Base-by-base conservation (phyloP, 1,139 yeast species). In the Hansenula lynferdii region DNA sequence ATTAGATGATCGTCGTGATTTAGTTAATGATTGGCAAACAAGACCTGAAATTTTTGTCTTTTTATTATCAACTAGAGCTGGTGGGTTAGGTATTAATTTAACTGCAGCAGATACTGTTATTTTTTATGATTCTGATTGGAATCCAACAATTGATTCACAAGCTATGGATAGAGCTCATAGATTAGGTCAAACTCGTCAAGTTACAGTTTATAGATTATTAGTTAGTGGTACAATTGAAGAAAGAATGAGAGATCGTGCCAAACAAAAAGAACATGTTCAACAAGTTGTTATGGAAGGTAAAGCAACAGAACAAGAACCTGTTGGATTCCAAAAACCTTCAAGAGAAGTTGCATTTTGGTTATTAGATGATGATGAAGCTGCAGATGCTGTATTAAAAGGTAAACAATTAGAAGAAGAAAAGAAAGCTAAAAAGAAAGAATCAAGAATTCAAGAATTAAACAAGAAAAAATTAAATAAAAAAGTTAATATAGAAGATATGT, bases 131-230 rank as follows among this genome's bases (percentile, higher is more conserved):
- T 89, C 97, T 1, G 99, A 92, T 64, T 92, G 99, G 99, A 92
- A 92, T 58, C 99, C 99, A 31, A 94, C 98, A 1, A 92, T 92
- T 55, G 99, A 94, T 63, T 86, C 96, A 1, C 99, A 92, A 64
- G 98, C 98, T 24, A 94, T 92, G 97, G 99, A 92, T 61, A 80
- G 99, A 61, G 98, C 98, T 0, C 99, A 92, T 67, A 80, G 99
- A 65, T 72, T 94, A 58, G 99, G 99, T 27, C 99, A 94, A 65
- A 90, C 97, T 0, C 77, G 86, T 47, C 98, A 94, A 65, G 99
- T 94, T 39, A 94, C 98, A 0, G 99, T 94, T 26, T 94, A 94
- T 60, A 75, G 99, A 56, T 68, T 94, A 51, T 72, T 94, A 44
- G 94, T 94, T 7, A 76, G 85, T 55, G 96, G 95, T 27, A 92